phyloP scores from a whole-genome alignment of 2,329 filamentous ascomycete species.

The Diaporthe velutina region DNA sequence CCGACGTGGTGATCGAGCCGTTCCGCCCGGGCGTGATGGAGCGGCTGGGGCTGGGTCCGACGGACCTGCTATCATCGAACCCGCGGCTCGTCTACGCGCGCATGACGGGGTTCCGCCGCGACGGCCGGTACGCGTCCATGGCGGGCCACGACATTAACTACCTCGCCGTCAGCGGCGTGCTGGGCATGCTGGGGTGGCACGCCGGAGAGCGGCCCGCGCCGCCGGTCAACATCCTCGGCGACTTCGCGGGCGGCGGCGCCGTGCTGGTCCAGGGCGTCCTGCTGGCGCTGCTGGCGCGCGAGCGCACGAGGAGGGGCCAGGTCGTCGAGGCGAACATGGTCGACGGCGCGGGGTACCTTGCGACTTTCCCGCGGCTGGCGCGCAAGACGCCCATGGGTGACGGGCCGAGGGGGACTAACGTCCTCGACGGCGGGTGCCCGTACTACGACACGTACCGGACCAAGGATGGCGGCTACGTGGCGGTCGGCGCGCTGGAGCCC shows the following conservation, averaged over 20 bases:
- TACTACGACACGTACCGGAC: constrained; percentile 94
- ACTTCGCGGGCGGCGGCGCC: constrained; percentile 92
- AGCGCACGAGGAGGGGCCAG: constrained; percentile 75
- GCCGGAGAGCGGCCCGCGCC: constrained; percentile 77
- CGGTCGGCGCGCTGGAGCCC: constrained; percentile 91
- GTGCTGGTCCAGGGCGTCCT: constrained; percentile 86
- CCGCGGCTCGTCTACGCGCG: constrained; percentile 83
- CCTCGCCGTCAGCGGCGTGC: constrained; percentile 85
- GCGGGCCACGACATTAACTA: constrained; percentile 98
- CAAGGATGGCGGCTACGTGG: constrained; percentile 81
- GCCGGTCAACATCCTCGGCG: constrained; percentile 86
- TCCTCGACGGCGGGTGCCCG: constrained; percentile 86
- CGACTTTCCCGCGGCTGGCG: constrained; percentile 80
- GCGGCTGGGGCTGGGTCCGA: constrained; percentile 82
- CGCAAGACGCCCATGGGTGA: constrained; percentile 74
- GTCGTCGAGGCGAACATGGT: constrained; percentile 98
- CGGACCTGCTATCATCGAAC: constrained; percentile 72
- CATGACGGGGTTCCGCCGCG: constrained; percentile 90
- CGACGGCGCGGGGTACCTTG: constrained; percentile 85
- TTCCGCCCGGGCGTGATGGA: constrained; percentile 94
- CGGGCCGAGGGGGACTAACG: constrained; percentile 77
- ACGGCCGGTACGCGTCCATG: constrained; percentile 88
- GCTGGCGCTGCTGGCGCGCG: constrained; percentile 79
- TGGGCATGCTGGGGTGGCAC: constrained; percentile 80
- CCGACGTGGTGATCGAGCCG: constrained; percentile 91